Evolutionary conservation across 768 basidiomycete species (phyloP).

Genomic region (Myochromella boudieri): DNA sequence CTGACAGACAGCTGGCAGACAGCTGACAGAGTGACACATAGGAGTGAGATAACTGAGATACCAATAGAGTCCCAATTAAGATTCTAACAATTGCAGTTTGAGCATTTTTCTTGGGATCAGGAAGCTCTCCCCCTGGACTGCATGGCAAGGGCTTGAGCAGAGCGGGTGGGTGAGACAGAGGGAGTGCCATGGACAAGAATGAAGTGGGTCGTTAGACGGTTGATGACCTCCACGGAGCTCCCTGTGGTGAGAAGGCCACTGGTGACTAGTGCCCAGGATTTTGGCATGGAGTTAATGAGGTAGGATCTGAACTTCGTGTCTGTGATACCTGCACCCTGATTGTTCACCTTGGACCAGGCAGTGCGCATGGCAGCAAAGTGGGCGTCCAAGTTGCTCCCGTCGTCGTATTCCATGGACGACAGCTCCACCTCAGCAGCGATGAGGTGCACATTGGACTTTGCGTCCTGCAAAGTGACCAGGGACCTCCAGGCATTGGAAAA

Average conservation of each 20-base stretch:
- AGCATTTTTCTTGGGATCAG: background rate
- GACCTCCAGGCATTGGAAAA: background rate
- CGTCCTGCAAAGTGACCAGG: background rate
- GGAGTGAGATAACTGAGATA: too few species aligned
- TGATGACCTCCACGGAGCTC: background rate
- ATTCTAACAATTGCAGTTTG: too few species aligned
- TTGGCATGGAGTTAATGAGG: background rate
- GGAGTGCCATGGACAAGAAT: background rate
- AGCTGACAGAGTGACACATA: too few species aligned
- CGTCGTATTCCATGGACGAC: background rate
- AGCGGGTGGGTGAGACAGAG: background rate
- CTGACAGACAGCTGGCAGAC: too few species aligned
- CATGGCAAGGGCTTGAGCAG: background rate
- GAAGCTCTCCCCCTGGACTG: background rate
- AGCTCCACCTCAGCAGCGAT: background rate
- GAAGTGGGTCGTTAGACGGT: background rate
- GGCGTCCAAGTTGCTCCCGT: background rate
- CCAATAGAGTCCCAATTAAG: too few species aligned
- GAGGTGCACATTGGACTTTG: background rate
- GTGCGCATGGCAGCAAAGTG: background rate
- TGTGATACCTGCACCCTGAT: background rate
- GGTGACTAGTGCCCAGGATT: background rate
- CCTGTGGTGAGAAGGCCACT: background rate
- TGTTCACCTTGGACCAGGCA: background rate
- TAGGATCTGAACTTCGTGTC: background rate